A percentile compares a stretch with the other conserved stretches of the same genome.
Evolutionary conservation across 192 early-diverging fungal species (phyloP).

Genomic region (Coemansia sp.): DNA sequence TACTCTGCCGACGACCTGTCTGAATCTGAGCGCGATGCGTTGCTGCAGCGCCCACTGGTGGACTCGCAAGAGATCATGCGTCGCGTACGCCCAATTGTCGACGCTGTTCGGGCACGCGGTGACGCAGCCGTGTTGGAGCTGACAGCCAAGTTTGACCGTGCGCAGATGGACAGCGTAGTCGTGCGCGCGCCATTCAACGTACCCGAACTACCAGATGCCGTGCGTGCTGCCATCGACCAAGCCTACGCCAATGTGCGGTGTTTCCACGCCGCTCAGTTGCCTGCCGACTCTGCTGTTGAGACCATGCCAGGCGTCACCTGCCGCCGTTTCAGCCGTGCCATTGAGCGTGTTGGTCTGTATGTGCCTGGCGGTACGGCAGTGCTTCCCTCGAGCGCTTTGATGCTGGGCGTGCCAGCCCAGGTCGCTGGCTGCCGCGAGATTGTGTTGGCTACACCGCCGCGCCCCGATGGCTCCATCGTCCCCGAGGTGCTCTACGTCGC

Average conservation of each 20-base stretch:
- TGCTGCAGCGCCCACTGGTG: constrained; percentile 91
- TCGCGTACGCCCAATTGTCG: constrained; percentile 89
- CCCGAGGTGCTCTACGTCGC: constrained; percentile 99
- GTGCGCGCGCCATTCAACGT: constrained; percentile 83
- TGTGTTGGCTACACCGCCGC: constrained; percentile 94
- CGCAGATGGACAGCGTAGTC: constrained; percentile 70
- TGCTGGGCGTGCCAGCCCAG: constrained; percentile 97
- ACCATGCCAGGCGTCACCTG: constrained; percentile 99
- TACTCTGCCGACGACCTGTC: constrained; percentile 62
- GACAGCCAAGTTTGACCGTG: constrained; percentile 91
- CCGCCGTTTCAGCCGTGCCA: constrained; percentile 89
- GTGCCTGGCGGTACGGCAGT: constrained; percentile 98
- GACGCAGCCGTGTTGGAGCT: constrained; percentile 84
- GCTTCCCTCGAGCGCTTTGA: constrained; percentile 92
- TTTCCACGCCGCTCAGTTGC: constrained; percentile 95
- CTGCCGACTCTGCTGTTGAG: constrained; percentile 74
- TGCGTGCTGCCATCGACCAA: constrained; percentile 87
- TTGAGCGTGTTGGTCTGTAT: constrained; percentile 96
- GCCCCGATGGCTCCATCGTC: constrained; percentile 84
- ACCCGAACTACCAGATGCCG: constrained; percentile 62
- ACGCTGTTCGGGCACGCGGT: constrained; percentile 78
- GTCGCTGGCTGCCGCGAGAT: constrained; percentile 97
- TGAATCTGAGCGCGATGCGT: constrained; percentile 55
- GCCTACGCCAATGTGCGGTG: constrained; percentile 91
- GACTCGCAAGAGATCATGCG: constrained; percentile 86